phyloP scores from a whole-genome alignment of 2,329 filamentous ascomycete species.

The Grosmannia huntii region DNA sequence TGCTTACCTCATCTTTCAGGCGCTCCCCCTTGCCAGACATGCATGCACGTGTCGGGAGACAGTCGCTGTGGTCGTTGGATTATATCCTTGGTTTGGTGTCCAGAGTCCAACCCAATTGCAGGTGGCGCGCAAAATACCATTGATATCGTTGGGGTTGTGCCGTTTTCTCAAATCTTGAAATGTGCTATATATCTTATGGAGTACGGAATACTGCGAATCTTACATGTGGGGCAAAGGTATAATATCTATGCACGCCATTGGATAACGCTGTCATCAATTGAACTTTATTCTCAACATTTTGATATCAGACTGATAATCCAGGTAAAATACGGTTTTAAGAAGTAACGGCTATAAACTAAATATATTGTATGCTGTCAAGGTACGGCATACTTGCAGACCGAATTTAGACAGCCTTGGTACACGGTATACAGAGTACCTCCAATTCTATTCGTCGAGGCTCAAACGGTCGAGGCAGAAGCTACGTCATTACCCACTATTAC shows the following conservation, averaged over 20 bases:
- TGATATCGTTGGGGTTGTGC: neutral
- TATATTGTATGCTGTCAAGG: no score
- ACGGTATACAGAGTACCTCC: neutral
- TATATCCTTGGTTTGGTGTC: neutral
- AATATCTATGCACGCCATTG: no score
- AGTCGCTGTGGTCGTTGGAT: neutral
- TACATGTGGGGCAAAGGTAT: no score
- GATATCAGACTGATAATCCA: no score
- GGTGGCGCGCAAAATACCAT: neutral
- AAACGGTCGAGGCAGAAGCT: neutral
- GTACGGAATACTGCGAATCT: no score
- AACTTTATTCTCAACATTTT: no score
- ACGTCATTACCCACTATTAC: neutral
- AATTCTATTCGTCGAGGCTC: neutral
- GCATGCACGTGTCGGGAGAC: conserved; percentile 19
- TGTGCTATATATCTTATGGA: no score
- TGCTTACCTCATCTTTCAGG: conserved; percentile 46
- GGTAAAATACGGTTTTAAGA: no score
- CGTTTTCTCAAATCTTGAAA: neutral
- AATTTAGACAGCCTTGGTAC: no score
- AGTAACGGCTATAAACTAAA: no score
- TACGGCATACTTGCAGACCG: no score
- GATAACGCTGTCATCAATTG: no score
- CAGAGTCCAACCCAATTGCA: neutral
- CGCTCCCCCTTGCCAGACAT: conserved; percentile 30